Percentiles rank a stretch among this genome's conserved stretches.
These are phyloP conservation scores for Monosporascus sp. DNA, from an alignment of 2,329 filamentous ascomycete genomes.

Conservation along the genomic window DNA sequence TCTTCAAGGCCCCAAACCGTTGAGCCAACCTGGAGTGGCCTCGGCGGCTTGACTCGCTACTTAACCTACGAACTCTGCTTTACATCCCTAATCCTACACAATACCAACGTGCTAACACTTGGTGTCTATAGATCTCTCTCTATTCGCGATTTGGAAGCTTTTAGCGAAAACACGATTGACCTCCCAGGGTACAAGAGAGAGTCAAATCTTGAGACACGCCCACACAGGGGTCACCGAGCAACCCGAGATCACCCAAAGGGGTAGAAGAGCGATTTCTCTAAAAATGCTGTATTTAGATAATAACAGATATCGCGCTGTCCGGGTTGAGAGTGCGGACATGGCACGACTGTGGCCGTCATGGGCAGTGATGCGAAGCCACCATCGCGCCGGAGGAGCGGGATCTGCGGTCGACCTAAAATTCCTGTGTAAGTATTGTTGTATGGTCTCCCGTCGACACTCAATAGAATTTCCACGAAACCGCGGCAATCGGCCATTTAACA, in stretches of 20 bases:
- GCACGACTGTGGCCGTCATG: not conserved
- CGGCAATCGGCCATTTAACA: not conserved
- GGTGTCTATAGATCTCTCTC: not conserved
- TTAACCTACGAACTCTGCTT: not conserved
- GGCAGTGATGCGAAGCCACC: not conserved
- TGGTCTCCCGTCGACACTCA: not conserved
- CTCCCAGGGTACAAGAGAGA: too few relatives aligned
- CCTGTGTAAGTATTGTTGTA: not conserved
- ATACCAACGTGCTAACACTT: not conserved
- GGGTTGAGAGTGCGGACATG: not conserved
- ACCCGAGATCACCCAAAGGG: not conserved
- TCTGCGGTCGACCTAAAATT: not conserved
- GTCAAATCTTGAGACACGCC: too few relatives aligned
- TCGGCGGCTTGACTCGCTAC: not conserved
- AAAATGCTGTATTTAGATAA: not conserved
- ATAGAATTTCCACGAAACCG: not conserved
- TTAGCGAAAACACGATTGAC: too few relatives aligned
- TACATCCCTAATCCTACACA: not conserved
- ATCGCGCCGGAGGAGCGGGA: not conserved
- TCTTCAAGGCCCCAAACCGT: not conserved
- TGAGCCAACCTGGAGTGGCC: not conserved
- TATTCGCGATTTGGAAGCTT: not conserved
- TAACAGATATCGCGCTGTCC: not conserved
- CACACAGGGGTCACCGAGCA: too few relatives aligned
- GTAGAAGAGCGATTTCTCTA: not conserved